Base-by-base conservation (phyloP, 163 green algal genomes). In the Prototheca wickerhamii region DNA sequence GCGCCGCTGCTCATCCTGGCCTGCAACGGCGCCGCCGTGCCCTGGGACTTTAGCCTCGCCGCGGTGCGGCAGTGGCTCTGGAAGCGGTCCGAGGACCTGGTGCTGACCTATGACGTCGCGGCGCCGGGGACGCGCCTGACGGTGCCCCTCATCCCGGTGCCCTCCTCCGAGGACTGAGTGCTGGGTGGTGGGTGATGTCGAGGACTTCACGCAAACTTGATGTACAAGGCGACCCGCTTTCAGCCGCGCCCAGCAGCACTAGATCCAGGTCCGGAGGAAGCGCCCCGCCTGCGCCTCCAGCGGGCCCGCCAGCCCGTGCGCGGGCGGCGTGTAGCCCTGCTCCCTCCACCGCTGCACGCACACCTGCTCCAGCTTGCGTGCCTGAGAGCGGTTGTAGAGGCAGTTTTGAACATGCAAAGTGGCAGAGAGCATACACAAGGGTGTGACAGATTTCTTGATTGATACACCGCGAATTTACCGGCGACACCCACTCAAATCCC, bases 31-130 rank as follows among this genome's bases (percentile, higher is more conserved):
- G 52, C 84, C 74, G 79, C 80, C 1, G 84, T 95, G 29, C 81
- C 82, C 0, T 89, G 77, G 57, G 82, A 91, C 17, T 82, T 94
- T 72, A 90, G 67, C 44, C 60, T 96, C 31, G 76, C 84, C 4
- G 81, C 80, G 15, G 76, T 96, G 2, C 83, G 83, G 63, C 80
- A 86, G 56, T 95, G 82, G 73, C 81, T 96, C 3, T 96, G 90
- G 88, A 85, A 86, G 72, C 72, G 79, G 43, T 71, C 67, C 17
- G 87, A 95, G 35, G 88, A 95, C 60, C 69, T 95, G 2, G 32
- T 87, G 18, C 78, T 95, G 57, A n/a, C 81, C 28, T 91, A 87
- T 61, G 66, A 46, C 30, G 56, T 85, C 28, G 29, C 73, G 21
- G 63, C 79, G 31, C 56, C 58, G 23, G 10, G 26, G 31, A 60